Base-by-base conservation (phyloP, 2,329 filamentous ascomycete species). In the Colletotrichum camelliae region DNA sequence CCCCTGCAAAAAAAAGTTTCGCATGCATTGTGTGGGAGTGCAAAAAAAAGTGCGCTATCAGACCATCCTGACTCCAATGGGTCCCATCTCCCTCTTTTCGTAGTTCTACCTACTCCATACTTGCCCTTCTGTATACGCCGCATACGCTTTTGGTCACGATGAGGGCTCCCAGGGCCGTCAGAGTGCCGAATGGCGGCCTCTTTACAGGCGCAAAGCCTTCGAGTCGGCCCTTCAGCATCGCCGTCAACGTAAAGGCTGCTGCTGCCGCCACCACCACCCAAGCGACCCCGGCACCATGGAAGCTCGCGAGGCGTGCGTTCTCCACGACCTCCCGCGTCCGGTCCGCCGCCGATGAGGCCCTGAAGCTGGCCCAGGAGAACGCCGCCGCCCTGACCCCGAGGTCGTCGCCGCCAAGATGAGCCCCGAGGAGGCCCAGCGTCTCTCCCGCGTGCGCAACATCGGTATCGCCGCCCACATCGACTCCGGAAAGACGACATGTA, bases 381-480 rank as follows among this genome's bases (percentile, higher is more conserved):
- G 86, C 88, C 48, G 83, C 86, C 7, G 85, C 85, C 77, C 86
- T 91, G 77, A 91, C 90, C 5, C 89, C 79, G 90, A 92, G 79
- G 87, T 87, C 74, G 89, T 97, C 77, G 93, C 96, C 69, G 92
- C 94, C 79, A 96, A 96, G 82, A 93, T 98, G 85, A 92, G 93
- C 80, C 92, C 95, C 37, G 91, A 93, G 76, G 97, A 99, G 86
- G 93, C 92, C 74, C 90, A 92, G 77, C 92, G 96, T 77, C 86
- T 99, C 78, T 92, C 94, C 68, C 92, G 91, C 86, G 94, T 98
- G 75, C 93, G 97, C 78, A 99, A 99, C 85, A 99, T 99, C 85
- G 97, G 97, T 87, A 99, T 99, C 88, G 97, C 97, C 81, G 97
- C 97, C 79, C 97, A 99, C 84, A 99, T 99, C 84, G 97, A 99